Evolutionary conservation across 2,329 filamentous ascomycete species (phyloP), one percentile per base, ranked within the genome.

Genomic region (Hypocreales sp.): DNA sequence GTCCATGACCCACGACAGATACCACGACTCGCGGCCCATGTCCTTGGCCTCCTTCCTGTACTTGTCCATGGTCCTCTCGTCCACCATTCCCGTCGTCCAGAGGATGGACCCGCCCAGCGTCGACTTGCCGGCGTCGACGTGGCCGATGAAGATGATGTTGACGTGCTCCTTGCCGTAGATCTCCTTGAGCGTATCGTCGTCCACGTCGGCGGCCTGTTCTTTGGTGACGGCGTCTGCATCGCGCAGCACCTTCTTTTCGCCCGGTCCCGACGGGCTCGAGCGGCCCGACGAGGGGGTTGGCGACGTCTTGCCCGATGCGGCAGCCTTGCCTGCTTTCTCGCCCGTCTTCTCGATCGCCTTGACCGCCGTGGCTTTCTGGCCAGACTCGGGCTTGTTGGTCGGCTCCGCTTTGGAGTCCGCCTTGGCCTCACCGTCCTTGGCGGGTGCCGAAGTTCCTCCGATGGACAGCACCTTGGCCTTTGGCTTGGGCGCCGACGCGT

Each of bases 41-140:
- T 95, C 90, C 64, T 93, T 95, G 27, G 90, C 87, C 46, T 98
- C 92, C 42, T 72, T 74, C 69, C 87, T 93, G 65, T 93, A 93
- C 59, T 98, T 98, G 29, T 98, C 90, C 66, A 98, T 72, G 20
- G 90, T 98, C 50, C 90, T 74, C 57, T 98, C 84, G 47, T 98
- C 92, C n/a, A 98, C 90, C 90, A 95, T 98, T 34, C 90, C 90
- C 5, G 87, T 94, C 28, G 73, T 74, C 52, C 90, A 93, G 10
- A 98, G 65, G 36, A 98, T 92, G 28, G 81, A 81, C 27, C 90
- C 90, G 48, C 90, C 90, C 5, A 98, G 67, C 4, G 90, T 98
- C 21, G 84, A 94, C 61, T 98, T 98, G 42, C 90, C 90, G 28
- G 90, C 90, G 61, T 98, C 90, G 44, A 98, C 92, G 65, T 98